phyloP scores from a whole-genome alignment of 306 rosid species.

The Alnus rubra region DNA sequence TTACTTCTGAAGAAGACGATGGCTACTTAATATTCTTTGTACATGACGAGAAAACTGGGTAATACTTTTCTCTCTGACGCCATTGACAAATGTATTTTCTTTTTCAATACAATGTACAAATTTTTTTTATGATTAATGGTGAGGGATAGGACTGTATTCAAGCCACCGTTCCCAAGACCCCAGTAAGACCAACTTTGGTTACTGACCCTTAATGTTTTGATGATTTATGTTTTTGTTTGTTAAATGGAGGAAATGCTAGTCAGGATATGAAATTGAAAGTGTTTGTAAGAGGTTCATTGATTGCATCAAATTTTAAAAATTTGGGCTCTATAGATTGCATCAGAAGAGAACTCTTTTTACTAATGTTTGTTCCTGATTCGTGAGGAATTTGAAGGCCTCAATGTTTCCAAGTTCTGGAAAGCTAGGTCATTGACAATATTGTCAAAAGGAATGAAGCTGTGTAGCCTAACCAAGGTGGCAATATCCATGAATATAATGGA shows the following conservation, averaged over 20 bases:
- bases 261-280: neutral
- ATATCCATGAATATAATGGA: neutral
- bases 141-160: neutral
- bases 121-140: neutral
- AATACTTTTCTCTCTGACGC: conserved; percentile 23
- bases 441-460: neutral
- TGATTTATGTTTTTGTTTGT: neutral
- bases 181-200: too few species aligned
- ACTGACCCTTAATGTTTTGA: neutral
- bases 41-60: conserved; percentile 84
- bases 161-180: neutral
- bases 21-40: conserved; percentile 84
- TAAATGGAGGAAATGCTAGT: neutral
- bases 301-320: neutral
- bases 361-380: neutral
- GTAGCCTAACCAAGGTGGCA: neutral
- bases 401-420: neutral
- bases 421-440: neutral
- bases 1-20: conserved; percentile 84
- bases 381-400: neutral
- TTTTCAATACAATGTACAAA: neutral
- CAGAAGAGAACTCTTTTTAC: too few species aligned
- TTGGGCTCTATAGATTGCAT: neutral
- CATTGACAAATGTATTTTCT: neutral
- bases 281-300: neutral